These are phyloP conservation scores for Mycena rosella DNA, from an alignment of 768 basidiomycete genomes.

Conservation along the genomic window DNA sequence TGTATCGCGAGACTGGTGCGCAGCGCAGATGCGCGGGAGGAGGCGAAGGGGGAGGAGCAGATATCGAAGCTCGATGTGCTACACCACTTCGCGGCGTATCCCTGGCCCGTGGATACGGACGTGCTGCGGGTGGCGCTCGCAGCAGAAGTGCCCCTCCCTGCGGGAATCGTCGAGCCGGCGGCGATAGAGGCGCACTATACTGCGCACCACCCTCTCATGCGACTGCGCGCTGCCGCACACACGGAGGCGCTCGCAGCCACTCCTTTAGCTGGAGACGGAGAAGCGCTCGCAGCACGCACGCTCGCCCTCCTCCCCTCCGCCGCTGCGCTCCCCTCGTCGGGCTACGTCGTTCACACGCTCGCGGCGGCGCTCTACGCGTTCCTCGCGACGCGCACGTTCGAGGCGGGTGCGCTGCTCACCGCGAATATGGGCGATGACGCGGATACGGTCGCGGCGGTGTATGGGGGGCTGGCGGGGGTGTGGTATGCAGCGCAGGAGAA, in stretches of 20 bases:
- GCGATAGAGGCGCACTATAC: slow-evolving; percentile 51
- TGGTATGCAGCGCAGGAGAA: slow-evolving; percentile 55
- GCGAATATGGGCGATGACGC: slow-evolving; percentile 60
- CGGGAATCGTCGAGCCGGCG: slow-evolving; percentile 27
- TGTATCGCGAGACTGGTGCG: not conserved
- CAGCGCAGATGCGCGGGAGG: slow-evolving; percentile 27
- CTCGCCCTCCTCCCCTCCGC: slow-evolving; percentile 43
- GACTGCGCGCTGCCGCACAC: too few species aligned
- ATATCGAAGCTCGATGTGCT: slow-evolving; percentile 57
- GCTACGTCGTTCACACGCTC: slow-evolving; percentile 56
- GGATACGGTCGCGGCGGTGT: slow-evolving; percentile 61
- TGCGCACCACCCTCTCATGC: slow-evolving; percentile 54
- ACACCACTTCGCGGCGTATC: slow-evolving; percentile 53
- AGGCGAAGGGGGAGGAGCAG: slow-evolving; percentile 17
- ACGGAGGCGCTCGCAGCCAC: slow-evolving; percentile 28
- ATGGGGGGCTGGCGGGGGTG: slow-evolving; percentile 58
- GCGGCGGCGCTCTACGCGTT: slow-evolving; percentile 61
- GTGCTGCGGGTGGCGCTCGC: slow-evolving; percentile 49
- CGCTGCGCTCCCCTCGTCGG: slow-evolving; percentile 50
- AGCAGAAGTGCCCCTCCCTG: slow-evolving; percentile 40
- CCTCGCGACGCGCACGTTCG: slow-evolving; percentile 57
- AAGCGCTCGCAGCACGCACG: not conserved
- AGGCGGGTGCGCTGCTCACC: slow-evolving; percentile 58
- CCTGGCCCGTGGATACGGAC: slow-evolving; percentile 48
- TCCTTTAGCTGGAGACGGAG: not conserved